Evolutionary conservation across 306 rosid genomes (phyloP).

Genomic region (Glycyrrhiza uralensis): DNA sequence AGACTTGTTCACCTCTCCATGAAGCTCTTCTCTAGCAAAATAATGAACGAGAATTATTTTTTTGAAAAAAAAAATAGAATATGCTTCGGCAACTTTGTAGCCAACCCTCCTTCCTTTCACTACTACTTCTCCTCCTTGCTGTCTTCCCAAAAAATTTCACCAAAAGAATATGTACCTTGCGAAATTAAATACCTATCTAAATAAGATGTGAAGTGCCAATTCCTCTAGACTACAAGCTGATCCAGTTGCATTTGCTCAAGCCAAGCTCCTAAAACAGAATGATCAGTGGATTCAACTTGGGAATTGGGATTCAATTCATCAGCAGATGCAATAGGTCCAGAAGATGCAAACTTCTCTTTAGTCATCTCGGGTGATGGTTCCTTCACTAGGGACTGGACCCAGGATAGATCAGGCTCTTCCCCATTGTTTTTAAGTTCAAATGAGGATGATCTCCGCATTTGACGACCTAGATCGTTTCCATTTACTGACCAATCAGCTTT

Average conservation of each 20-base stretch:
- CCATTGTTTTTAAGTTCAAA: constrained; percentile 58
- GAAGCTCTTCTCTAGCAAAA: constrained; percentile 38
- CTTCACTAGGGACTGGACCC: constrained; percentile 80
- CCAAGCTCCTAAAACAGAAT: constrained; percentile 80
- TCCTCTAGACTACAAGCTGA: constrained; percentile 57
- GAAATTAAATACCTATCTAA: constrained; percentile 44
- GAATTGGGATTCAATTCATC: constrained; percentile 60
- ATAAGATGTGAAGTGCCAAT: constrained; percentile 38
- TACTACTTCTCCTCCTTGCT: constrained; percentile 19
- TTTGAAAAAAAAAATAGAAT: constrained; percentile 19
- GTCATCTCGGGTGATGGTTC: constrained; percentile 74
- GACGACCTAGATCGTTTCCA: constrained; percentile 41
- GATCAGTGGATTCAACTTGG: constrained; percentile 58
- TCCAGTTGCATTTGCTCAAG: constrained; percentile 87
- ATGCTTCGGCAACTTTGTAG: constrained; percentile 15
- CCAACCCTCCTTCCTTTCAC: not conserved
- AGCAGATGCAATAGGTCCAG: constrained; percentile 45
- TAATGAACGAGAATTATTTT: constrained; percentile 35
- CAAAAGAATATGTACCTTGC: constrained; percentile 45
- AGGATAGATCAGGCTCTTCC: constrained; percentile 82
- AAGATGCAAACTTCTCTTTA: constrained; percentile 54
- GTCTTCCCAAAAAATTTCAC: constrained; percentile 27
- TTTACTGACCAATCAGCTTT: constrained; percentile 65
- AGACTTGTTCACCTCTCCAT: constrained; percentile 27
- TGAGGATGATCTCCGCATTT: constrained; percentile 37